Base-by-base conservation (phyloP, 306 rosid genomes). In the barrel medic (Medicago truncatula) region DNA sequence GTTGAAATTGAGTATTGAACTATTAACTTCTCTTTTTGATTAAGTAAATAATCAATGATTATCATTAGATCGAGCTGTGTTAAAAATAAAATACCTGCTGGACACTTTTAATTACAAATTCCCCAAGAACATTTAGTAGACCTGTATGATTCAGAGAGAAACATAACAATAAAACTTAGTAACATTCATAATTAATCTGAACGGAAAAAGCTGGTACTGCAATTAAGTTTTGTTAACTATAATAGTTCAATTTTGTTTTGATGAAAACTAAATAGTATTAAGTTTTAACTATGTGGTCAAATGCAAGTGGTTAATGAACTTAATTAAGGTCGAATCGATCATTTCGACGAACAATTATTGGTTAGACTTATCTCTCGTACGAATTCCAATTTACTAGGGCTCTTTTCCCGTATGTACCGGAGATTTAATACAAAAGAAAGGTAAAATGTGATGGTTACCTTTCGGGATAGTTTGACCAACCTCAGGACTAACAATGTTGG, bases 51-150 rank as follows among this genome's bases (percentile, higher is more conserved):
- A 39, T 40, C 71, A 21, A 21, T 41, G 5, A 25, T 68, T 25
- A 23, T 68, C 3, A 13, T 25, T 39, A 13, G 16, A 46, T 63
- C 63, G 70, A 40, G 54, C 2, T 54, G 20, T 20, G 17, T 62
- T 56, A 76, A 72, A 50, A 50, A 50, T 50, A 13, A 58, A 76
- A 77, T 67, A 94, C 98, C 92, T 90, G 95, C 8, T 87, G 88
- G 28, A 86, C 82, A 72, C 44, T 87, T 83, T 92, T 92, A 12
- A 92, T 54, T 46, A 81, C 40, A 49, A 1, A 15, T 0, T 61
- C 46, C 16, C 93, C 97, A 0, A 93, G 61, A 31, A 15, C 23
- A n/a, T 70, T 50, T 9, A 76, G 68, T 16, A 85, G 2, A 60
- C 78, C 97, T 93, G 87, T 83, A 86, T 59, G 9, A 73, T 59